Conservation (phyloP, 2,329 filamentous ascomycete species). For the Fusarium marasasianum region DNA sequence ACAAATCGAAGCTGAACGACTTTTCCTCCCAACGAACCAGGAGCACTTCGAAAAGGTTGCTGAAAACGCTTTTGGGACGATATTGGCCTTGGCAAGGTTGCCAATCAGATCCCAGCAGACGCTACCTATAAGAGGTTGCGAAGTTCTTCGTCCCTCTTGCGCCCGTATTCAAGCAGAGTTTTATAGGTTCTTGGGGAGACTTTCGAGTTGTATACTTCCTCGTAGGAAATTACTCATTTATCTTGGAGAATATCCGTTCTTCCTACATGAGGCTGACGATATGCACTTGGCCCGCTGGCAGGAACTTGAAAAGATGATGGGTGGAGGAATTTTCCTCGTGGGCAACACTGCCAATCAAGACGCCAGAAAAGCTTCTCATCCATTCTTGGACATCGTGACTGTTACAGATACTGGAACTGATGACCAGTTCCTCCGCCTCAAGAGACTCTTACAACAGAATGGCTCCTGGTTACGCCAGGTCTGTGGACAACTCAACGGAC, state of each 20-base stretch:
- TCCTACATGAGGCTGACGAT: neutral
- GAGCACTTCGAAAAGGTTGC: neutral
- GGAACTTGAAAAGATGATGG: neutral
- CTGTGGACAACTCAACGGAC: neutral
- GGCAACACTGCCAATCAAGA: neutral
- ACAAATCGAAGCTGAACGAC: neutral
- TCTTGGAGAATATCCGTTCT: accelerated
- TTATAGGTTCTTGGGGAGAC: neutral
- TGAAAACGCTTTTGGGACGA: neutral
- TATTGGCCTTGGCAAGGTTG: neutral
- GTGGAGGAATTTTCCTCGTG: neutral
- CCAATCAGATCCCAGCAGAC: neutral
- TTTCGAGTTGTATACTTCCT: neutral
- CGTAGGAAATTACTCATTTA: accelerated
- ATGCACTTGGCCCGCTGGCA: neutral
- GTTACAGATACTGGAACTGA: neutral
- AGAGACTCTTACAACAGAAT: neutral
- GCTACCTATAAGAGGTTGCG: neutral
- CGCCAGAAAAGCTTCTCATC: neutral
- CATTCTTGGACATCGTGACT: neutral
- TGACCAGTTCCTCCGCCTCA: neutral
- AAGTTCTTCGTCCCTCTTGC: neutral
- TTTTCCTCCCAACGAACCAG: neutral
- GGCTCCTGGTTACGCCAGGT: neutral
- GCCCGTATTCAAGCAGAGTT: neutral